Base-by-base conservation (phyloP, 768 basidiomycete species). In the Auricularia cornea region DNA sequence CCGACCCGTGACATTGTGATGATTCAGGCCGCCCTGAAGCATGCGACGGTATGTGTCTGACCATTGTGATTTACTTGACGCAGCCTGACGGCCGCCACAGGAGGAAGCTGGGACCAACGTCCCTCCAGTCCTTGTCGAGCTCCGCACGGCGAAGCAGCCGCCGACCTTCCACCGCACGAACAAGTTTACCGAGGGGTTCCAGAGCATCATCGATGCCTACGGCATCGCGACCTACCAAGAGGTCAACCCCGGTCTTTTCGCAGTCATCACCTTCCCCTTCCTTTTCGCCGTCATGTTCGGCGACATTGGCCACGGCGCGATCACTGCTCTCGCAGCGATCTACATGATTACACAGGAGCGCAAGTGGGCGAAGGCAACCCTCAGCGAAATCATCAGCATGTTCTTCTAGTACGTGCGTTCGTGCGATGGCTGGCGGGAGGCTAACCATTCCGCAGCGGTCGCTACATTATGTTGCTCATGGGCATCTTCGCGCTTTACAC, bases 261-360 rank as follows among this genome's bases (percentile, higher is more conserved):
- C 92, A 0, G 79, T 92, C 68, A 79, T 90, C 68, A 97, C 94
- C 1, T 97, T 97, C 85, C 97, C 97, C 0, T 98, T 99, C 85
- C 76, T 99, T 68, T 99, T 98, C 70, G 96, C 94, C 3, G 92
- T 99, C 77, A 99, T 99, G 97, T 99, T 99, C 72, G 97, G 97
- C 70, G 97, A 99, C 75, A 91, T 98, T 71, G 97, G 97, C 3
- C 97, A 99, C 76, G 97, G 94, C 32, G 78, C 84, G 65, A 86
- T 98, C 70, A 89, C 92, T 69, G 81, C 90, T 66, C 70, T 82
- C 48, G 84, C 87, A 20, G 96, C 92, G 3, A 63, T 87, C 2
- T 86, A 83, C 64, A 94, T 98, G 92, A 93, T 98, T 71, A 62
- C 89, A 62, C 79, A 83, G n/a, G 97, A 99, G 77, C 85, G 82